Evolutionary conservation across 768 basidiomycete genomes (phyloP).

Genomic region (Austroboletus eburneus): DNA sequence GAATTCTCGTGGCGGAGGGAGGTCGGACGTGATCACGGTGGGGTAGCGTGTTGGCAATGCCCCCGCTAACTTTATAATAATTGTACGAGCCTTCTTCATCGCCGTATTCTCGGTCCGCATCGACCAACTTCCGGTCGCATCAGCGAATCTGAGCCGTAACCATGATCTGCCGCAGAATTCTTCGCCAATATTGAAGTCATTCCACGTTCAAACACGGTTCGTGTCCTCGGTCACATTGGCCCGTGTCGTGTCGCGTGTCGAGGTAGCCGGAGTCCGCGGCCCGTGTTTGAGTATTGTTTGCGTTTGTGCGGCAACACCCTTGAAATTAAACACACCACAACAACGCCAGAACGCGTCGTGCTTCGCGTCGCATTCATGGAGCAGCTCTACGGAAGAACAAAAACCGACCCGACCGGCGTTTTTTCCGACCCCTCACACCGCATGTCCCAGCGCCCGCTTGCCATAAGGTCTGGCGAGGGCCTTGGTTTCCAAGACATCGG

Average conservation of each 20-base stretch:
- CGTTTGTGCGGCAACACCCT: constrained; percentile 19
- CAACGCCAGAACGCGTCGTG: constrained; percentile 17
- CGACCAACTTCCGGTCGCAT: constrained; percentile 2
- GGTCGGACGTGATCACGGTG: no score
- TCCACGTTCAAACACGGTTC: background rate
- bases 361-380: constrained; percentile 20
- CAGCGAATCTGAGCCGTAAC: constrained; percentile 9
- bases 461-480: constrained; percentile 25
- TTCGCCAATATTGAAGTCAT: constrained; percentile 2
- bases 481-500: constrained; percentile 24
- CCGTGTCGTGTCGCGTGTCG: background rate
- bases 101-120: background rate
- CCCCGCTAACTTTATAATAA: no score
- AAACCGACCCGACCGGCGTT: background rate
- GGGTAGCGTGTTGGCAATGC: no score
- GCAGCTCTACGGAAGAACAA: background rate
- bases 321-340: constrained; percentile 26
- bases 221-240: background rate
- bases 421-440: constrained; percentile 19
- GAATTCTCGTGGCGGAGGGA: no score
- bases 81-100: constrained; percentile 2
- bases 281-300: constrained; percentile 11
- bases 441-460: constrained; percentile 21
- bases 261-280: background rate
- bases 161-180: constrained; percentile 11